Conservation (phyloP, 2,329 filamentous ascomycete species). For the Aspergillus hiratsukae region DNA sequence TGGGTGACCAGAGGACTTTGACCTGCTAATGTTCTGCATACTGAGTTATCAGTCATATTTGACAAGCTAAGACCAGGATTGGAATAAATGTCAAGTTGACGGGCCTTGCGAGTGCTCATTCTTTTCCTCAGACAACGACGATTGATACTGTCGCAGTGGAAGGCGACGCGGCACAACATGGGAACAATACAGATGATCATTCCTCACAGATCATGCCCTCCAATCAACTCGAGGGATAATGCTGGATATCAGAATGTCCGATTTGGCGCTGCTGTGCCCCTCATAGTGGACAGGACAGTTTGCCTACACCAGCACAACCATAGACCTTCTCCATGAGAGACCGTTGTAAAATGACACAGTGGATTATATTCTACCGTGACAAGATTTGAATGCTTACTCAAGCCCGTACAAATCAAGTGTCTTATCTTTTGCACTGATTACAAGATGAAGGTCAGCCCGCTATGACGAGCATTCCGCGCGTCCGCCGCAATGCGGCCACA, state of each 20-base stretch:
- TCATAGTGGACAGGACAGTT: background rate
- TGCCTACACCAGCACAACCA: background rate
- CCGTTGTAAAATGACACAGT: background rate
- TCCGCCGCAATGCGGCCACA: constrained; percentile 24
- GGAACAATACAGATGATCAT: background rate
- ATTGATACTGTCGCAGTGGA: no score
- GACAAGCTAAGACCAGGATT: no score
- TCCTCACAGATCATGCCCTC: background rate
- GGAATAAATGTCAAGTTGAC: no score
- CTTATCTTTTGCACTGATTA: no score
- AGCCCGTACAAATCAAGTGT: no score
- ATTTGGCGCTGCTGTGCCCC: background rate
- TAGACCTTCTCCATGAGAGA: background rate
- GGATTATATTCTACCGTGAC: background rate
- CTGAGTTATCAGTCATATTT: no score
- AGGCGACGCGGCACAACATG: background rate
- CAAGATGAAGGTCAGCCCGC: background rate
- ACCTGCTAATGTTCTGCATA: no score
- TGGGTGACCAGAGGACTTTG: no score
- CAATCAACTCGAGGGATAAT: background rate
- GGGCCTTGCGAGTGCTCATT: background rate
- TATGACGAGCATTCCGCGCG: constrained; percentile 28
- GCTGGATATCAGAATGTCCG: background rate
- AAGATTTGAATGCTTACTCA: background rate
- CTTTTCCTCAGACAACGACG: background rate